A percentile compares a stretch with the other conserved stretches of the same genome.
Evolutionary conservation across 192 early-diverging fungal genomes (phyloP).

Genomic region (Dissophora ornata): DNA sequence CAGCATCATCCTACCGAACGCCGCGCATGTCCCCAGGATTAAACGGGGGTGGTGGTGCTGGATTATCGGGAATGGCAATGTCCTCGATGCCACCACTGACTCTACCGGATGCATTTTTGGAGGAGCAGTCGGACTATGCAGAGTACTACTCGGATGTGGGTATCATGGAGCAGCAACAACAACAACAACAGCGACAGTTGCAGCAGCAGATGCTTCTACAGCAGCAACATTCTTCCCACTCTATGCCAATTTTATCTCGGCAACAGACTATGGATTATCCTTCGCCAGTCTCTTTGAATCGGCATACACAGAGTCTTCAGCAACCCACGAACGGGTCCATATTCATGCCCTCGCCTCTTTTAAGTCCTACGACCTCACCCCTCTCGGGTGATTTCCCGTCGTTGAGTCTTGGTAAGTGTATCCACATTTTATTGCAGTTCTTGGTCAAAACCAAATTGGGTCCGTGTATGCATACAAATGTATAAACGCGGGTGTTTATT

Average conservation of each 20-base stretch:
- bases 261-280: neutral
- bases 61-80: slow-evolving; percentile 2
- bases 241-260: neutral
- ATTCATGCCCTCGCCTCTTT: slow-evolving; percentile 33
- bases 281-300: neutral
- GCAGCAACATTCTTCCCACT: neutral
- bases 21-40: slow-evolving; percentile 42
- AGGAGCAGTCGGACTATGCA: slow-evolving; percentile 41
- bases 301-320: neutral
- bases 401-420: slow-evolving; percentile 37
- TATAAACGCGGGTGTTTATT: too few relatives aligned
- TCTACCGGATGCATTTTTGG: slow-evolving; percentile 36
- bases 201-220: neutral
- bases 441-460: too few relatives aligned
- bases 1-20: slow-evolving; percentile 25
- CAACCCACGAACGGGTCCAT: neutral
- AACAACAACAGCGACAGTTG: slow-evolving; percentile 6
- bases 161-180: neutral
- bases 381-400: slow-evolving; percentile 36
- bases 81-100: slow-evolving; percentile 32
- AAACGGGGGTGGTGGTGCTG: slow-evolving; percentile 2
- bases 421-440: neutral
- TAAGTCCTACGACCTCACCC: slow-evolving; percentile 32
- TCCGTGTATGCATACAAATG: too few relatives aligned
- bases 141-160: slow-evolving; percentile 54